These are phyloP conservation scores for Nicotiana paniculata DNA, from an alignment of 257 asterid species.

Conservation along the genomic window DNA sequence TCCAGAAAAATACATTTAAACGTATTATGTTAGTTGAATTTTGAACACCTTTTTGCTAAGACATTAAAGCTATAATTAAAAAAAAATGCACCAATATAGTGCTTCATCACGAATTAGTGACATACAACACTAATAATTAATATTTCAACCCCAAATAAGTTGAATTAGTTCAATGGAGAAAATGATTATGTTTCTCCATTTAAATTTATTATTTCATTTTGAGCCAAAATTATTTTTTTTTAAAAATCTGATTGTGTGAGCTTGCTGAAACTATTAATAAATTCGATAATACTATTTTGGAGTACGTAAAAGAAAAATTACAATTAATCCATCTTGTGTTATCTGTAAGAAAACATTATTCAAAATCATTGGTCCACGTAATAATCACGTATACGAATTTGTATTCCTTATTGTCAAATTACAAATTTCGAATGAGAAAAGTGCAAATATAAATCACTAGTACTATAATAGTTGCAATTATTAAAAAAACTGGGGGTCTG, in stretches of 20 bases:
- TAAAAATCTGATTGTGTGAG: rapidly evolving
- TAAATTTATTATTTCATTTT: neutral
- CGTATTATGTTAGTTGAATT: neutral
- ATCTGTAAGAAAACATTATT: no score
- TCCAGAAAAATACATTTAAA: neutral
- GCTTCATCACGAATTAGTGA: neutral
- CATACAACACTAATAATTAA: neutral
- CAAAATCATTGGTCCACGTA: no score
- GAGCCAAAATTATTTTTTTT: no score
- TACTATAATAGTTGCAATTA: neutral
- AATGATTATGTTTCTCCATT: neutral
- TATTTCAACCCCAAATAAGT: neutral
- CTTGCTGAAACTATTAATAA: neutral
- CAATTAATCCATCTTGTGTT: no score
- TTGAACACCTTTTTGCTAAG: neutral
- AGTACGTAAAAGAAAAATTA: no score
- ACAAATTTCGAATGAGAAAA: neutral
- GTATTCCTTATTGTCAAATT: neutral
- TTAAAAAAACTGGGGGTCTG: neutral
- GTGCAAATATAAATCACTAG: no score
- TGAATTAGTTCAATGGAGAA: neutral
- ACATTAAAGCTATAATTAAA: neutral
- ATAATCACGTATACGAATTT: neutral
- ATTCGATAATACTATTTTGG: neutral
- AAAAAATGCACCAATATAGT: neutral